Evolutionary conservation across 1,139 yeast species (phyloP).

Genomic region (Pneumocystis wakefieldiae): DNA sequence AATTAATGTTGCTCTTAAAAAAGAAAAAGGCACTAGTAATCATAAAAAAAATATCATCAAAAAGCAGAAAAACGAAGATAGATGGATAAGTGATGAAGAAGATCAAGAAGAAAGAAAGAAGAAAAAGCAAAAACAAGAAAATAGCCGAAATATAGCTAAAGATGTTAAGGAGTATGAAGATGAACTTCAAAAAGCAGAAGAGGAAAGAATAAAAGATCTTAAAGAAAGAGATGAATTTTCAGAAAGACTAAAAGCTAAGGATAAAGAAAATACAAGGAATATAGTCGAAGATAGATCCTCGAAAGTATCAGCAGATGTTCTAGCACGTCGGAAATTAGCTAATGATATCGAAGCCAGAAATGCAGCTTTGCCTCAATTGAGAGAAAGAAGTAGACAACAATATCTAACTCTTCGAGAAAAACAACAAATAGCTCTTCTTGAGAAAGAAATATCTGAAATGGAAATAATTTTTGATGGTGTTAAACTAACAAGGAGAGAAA

Average conservation of each 20-base stretch:
- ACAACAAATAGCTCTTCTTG: slow-evolving; percentile 31
- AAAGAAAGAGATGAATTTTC: slow-evolving; percentile 24
- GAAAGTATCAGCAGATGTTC: slow-evolving; percentile 5
- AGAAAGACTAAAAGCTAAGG: slow-evolving; percentile 19
- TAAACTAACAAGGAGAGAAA: slow-evolving; percentile 38
- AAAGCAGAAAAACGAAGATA: slow-evolving; percentile 8
- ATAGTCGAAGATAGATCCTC: slow-evolving; percentile 12
- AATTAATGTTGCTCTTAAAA: not conserved
- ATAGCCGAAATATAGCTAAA: slow-evolving; percentile 3
- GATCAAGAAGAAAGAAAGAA: slow-evolving; percentile 7
- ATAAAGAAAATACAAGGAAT: slow-evolving; percentile 12
- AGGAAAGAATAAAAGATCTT: slow-evolving; percentile 17
- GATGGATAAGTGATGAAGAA: slow-evolving; percentile 10
- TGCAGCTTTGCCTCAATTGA: slow-evolving; percentile 23
- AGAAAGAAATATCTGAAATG: slow-evolving; percentile 34
- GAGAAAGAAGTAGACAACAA: slow-evolving; percentile 35
- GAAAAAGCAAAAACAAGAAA: not conserved
- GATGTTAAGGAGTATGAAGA: slow-evolving; percentile 8
- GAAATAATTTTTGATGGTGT: slow-evolving; percentile 31
- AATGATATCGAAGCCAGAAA: slow-evolving; percentile 18
- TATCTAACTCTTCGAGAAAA: slow-evolving; percentile 37
- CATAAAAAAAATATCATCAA: slow-evolving; percentile 2
- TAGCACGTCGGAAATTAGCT: slow-evolving; percentile 14
- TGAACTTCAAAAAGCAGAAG: slow-evolving; percentile 9
- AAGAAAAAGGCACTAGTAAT: slow-evolving; percentile 4